Conservation (phyloP, 768 basidiomycete species). For the Plicaturopsis crispa region DNA sequence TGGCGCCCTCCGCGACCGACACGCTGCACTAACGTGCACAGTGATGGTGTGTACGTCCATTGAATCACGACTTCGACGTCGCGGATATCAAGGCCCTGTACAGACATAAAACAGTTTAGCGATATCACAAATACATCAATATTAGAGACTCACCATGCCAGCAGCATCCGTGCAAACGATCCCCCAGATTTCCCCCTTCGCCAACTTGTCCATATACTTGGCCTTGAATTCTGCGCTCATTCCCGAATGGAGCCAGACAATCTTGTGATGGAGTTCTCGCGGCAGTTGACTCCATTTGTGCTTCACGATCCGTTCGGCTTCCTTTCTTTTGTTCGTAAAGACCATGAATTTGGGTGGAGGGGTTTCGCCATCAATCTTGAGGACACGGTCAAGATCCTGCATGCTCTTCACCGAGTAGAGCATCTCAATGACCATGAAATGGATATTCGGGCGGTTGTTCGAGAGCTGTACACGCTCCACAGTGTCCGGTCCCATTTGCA, state of each 20-base stretch:
- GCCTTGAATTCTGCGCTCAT: constrained; percentile 8
- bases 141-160: constrained; percentile 13
- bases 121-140: too few species aligned
- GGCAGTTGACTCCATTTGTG: constrained; percentile 4
- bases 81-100: constrained; percentile 8
- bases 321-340: constrained; percentile 15
- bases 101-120: too few species aligned
- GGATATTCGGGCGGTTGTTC: constrained; percentile 27
- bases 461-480: constrained; percentile 11
- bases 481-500: constrained; percentile 13
- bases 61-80: constrained; percentile 11
- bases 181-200: constrained; percentile 8
- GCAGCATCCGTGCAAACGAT: constrained; percentile 9
- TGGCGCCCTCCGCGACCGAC: constrained; percentile 9
- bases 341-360: constrained; percentile 13
- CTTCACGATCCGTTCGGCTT: constrained; percentile 6
- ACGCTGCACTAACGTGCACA: constrained; percentile 10
- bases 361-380: constrained; percentile 3
- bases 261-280: constrained; percentile 4
- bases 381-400: constrained; percentile 13
- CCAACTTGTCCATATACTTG: constrained; percentile 4
- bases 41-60: constrained; percentile 4
- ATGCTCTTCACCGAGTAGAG: constrained; percentile 5
- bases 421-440: constrained; percentile 17
- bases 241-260: constrained; percentile 16